Base-by-base conservation (phyloP, 202 grass and related monocot genomes). In the Musa balbisiana region DNA sequence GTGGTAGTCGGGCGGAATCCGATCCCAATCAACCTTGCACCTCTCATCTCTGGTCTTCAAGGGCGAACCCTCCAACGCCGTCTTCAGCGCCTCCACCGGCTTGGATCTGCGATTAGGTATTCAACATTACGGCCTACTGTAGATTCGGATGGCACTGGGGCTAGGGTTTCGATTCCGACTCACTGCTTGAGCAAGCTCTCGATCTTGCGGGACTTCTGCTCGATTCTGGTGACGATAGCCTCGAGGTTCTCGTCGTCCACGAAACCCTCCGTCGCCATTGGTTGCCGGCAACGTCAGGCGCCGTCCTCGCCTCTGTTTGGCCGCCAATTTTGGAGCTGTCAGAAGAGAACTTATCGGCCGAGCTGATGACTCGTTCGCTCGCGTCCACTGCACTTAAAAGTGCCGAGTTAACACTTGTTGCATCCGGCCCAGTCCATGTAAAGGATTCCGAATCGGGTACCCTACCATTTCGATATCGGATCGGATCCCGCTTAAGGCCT, bases 181-280 rank as follows among this genome's bases (percentile, higher is more conserved):
- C 82, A 98, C 89, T 94, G 95, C 84, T 92, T 99, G 82, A 99
- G 95, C 76, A 87, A 87, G 50, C 78, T 88, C 83, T 99, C 95
- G 82, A 99, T 99, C 89, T 99, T 94, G 76, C 87, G 91, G 60
- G 91, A 99, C 83, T 99, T 99, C 80, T 99, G 91, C 91, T 99
- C 91, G 72, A 99, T 90, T 62, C 82, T 88, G 54, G 72, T 74
- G 79, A 99, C 92, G 72, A 99, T 89, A 23, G 89, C 95, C 81
- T 94, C 95, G 14, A 94, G 83, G 72, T 99, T 94, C 87, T 88
- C 95, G 52, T 89, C 93, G 3, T 94, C 87, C 19, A 80, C 81
- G 80, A 84, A 90, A 29, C 66, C 81, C 22, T 87, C 85, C 54
- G 78, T 72, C 69, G 77, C 82, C 78, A 82, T 85, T 79, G 50